Evolutionary conservation across 2,329 filamentous ascomycete genomes (phyloP), one percentile per base, ranked within the genome.

Genomic region (Dactylellina parvicollis): DNA sequence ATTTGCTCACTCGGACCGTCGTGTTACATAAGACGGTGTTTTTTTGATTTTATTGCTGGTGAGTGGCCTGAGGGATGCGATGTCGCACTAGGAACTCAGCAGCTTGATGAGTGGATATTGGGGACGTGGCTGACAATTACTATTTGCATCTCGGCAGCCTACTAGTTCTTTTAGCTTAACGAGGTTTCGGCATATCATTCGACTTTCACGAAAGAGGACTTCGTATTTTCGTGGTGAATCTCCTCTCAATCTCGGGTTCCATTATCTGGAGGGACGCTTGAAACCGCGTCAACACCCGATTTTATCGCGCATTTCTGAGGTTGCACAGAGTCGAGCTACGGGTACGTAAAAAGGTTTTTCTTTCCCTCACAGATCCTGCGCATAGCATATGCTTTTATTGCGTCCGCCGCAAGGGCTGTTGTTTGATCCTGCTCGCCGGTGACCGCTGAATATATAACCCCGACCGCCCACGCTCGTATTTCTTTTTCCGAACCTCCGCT

Each of bases 401-500:
- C 55, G 20, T n/a, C n/a, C n/a, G n/a, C n/a, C n/a, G n/a, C n/a
- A n/a, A n/a, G n/a, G n/a, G n/a, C n/a, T 20, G 24, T n/a, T 14
- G 4, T 59, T 20, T 24, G 10, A 8, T 49, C 22, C 16, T 72
- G 66, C 57, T 62, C 57, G 67, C 52, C 56, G 55, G 67, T 50
- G 66, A 36, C 59, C 52, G 67, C 46, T 59, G 50, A 64, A 52
- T 65, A 72, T 64, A 62, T 65, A 65, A 70, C 47, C 59, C 67
- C 59, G 67, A 72, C 67, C 60, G 44, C 67, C 66, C 67, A 65
- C 67, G 67, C 67, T 57, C 52, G 57, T 71, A 55, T 75, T 75
- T 67, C 67, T 70, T 75, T 75, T 77, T 75, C 54, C 69, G 67
- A 30, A 34, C 65, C 75, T 75, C 56, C 70, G 59, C 42, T 36